Percentiles rank a stretch among this genome's conserved stretches.
These are phyloP conservation scores for Colletotrichum sp. DNA, from an alignment of 2,329 filamentous ascomycete species.

Conservation along the genomic window DNA sequence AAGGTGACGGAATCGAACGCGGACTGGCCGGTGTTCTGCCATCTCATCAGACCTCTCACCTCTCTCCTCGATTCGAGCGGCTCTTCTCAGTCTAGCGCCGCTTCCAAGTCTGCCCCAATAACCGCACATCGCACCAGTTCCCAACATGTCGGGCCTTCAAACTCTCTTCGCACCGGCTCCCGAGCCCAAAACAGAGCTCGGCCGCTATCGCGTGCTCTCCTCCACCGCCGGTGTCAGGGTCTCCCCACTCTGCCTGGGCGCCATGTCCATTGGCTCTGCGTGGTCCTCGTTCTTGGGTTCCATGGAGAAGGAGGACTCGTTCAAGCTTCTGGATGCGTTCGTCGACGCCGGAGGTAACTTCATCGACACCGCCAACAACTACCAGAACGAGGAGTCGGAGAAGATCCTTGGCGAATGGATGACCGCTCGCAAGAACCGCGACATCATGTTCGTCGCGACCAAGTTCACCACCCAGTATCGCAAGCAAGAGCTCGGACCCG, in stretches of 20 bases:
- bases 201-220: conserved; percentile 56
- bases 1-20: background rate
- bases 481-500: conserved; percentile 36
- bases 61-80: background rate
- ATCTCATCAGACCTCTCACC: background rate
- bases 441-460: conserved; percentile 59
- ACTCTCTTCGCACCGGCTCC: conserved; percentile 30
- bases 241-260: conserved; percentile 57
- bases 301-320: conserved; percentile 58
- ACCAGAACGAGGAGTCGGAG: conserved; percentile 64
- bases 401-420: conserved; percentile 65
- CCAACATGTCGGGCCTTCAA: conserved; percentile 2
- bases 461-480: conserved; percentile 60
- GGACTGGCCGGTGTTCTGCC: background rate
- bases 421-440: conserved; percentile 50
- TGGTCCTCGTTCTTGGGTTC: conserved; percentile 53
- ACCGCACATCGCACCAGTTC: background rate
- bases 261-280: conserved; percentile 56
- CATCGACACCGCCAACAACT: conserved; percentile 68
- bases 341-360: conserved; percentile 67
- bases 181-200: conserved; percentile 54
- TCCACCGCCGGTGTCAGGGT: conserved; percentile 55
- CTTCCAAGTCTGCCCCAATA: background rate
- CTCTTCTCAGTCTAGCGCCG: background rate
- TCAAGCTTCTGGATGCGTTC: conserved; percentile 64